Percentiles rank a stretch among this genome's conserved stretches.
Evolutionary conservation across 1,284 basidiomycete genomes (phyloP).

Genomic region (Athelia psychrophila): DNA sequence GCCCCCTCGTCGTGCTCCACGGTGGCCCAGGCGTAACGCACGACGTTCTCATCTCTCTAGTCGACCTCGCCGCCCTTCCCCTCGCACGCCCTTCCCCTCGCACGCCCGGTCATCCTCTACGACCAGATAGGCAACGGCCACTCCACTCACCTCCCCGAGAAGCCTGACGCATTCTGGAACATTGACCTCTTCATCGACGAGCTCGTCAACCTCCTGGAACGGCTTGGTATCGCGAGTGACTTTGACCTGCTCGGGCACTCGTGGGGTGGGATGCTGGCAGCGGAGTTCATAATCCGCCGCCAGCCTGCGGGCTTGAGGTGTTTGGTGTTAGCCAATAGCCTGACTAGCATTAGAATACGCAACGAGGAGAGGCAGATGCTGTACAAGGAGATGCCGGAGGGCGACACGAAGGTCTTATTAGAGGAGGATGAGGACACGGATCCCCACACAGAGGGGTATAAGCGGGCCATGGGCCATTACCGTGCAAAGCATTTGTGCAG

Average conservation of each 20-base stretch:
- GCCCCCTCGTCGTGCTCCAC: slow-evolving; percentile 37
- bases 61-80: slow-evolving; percentile 32
- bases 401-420: slow-evolving; percentile 14
- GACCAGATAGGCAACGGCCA: slow-evolving; percentile 47
- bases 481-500: too few relatives aligned
- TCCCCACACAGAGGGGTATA: too few relatives aligned
- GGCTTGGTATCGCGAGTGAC: slow-evolving; percentile 32
- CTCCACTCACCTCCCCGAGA: slow-evolving; percentile 40
- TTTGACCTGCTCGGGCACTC: slow-evolving; percentile 34
- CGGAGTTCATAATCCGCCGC: slow-evolving; percentile 18
- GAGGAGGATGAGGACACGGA: slow-evolving; percentile 22
- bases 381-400: slow-evolving; percentile 10
- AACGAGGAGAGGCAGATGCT: neutral
- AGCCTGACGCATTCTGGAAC: slow-evolving; percentile 41
- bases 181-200: slow-evolving; percentile 46
- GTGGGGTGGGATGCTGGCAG: slow-evolving; percentile 32
- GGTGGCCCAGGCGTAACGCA: slow-evolving; percentile 44
- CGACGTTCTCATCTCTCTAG: slow-evolving; percentile 37
- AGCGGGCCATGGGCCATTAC: too few relatives aligned
- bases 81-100: slow-evolving; percentile 21
- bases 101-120: slow-evolving; percentile 45
- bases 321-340: slow-evolving; percentile 24
- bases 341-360: slow-evolving; percentile 25
- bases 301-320: slow-evolving; percentile 25
- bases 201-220: slow-evolving; percentile 38